Percentiles rank a stretch among this genome's conserved stretches.
phyloP scores from a whole-genome alignment of 352 stramenopile species.

The Phytophthora idaei region DNA sequence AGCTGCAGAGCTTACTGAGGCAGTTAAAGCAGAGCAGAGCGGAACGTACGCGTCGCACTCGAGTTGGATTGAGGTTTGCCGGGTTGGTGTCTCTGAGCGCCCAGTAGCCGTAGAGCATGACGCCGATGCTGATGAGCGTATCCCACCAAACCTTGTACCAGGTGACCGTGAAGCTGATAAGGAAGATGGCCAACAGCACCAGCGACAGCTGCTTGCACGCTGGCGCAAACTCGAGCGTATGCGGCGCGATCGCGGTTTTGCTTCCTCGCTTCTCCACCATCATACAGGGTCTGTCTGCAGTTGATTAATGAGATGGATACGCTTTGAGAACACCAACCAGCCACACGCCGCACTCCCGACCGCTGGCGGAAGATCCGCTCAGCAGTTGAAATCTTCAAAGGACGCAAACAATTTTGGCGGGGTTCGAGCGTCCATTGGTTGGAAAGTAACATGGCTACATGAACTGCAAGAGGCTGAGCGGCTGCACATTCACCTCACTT shows the following conservation, averaged over 20 bases:
- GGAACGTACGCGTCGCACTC: conserved; percentile 34
- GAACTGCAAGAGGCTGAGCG: neutral
- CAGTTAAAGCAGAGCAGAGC: neutral
- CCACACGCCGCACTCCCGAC: conserved; percentile 21
- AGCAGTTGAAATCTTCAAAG: conserved; percentile 25
- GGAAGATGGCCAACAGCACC: conserved; percentile 54
- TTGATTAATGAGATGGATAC: conserved; percentile 13
- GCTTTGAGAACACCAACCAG: neutral
- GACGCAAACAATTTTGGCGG: conserved; percentile 20
- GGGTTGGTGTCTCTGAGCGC: conserved; percentile 52
- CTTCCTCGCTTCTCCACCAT: conserved; percentile 31
- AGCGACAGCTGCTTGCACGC: conserved; percentile 64
- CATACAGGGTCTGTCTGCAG: conserved; percentile 1
- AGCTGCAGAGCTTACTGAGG: neutral
- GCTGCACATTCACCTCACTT: neutral
- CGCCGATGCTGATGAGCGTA: conserved; percentile 59
- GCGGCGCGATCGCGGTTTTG: conserved; percentile 27
- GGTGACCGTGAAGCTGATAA: conserved; percentile 70
- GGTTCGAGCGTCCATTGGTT: conserved; percentile 12
- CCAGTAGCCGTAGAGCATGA: conserved; percentile 62
- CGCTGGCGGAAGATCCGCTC: conserved; percentile 29
- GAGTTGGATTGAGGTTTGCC: conserved; percentile 45
- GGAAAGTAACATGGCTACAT: conserved; percentile 22
- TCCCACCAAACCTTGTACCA: conserved; percentile 88
- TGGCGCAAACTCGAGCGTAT: conserved; percentile 70